Conservation (phyloP, 371 early-diverging fungal species). For the Apophysomyces elegans region DNA sequence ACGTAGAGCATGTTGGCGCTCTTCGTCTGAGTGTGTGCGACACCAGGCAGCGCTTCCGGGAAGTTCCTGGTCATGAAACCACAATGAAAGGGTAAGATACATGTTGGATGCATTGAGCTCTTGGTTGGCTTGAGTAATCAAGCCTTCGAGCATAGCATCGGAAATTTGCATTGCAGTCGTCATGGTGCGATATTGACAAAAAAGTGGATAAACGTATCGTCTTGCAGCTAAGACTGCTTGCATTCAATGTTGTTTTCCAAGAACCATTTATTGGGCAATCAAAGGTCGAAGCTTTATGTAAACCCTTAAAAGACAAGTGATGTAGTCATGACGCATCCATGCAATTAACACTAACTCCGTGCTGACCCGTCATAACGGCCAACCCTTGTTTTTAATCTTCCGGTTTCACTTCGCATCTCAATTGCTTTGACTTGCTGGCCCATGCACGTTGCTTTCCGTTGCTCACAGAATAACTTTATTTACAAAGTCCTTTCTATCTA, state of each 20-base stretch:
- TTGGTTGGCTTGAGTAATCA: conserved; percentile 26
- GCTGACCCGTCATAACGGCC: too few species aligned
- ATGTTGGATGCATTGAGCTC: conserved; percentile 25
- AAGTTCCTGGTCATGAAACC: conserved; percentile 29
- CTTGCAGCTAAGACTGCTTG: background rate
- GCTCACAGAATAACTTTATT: conserved; percentile 36
- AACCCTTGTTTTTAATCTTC: background rate
- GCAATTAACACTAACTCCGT: too few species aligned
- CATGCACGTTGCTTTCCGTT: background rate
- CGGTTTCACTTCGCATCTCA: background rate
- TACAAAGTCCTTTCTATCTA: conserved; percentile 33
- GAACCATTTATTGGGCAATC: too few species aligned
- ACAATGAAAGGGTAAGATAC: conserved; percentile 25
- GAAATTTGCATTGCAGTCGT: conserved; percentile 26
- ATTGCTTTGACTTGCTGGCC: background rate
- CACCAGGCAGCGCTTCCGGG: conserved; percentile 26
- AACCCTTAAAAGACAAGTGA: background rate
- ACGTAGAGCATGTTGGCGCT: conserved; percentile 22
- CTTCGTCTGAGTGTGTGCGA: conserved; percentile 25
- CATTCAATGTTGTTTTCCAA: background rate
- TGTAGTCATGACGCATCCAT: conserved; percentile 1
- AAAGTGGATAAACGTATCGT: background rate
- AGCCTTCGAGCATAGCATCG: conserved; percentile 25
- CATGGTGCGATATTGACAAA: background rate
- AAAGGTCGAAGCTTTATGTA: too few species aligned